phyloP scores from a whole-genome alignment of 768 basidiomycete species.

The Termitomyces bulborhizus region DNA sequence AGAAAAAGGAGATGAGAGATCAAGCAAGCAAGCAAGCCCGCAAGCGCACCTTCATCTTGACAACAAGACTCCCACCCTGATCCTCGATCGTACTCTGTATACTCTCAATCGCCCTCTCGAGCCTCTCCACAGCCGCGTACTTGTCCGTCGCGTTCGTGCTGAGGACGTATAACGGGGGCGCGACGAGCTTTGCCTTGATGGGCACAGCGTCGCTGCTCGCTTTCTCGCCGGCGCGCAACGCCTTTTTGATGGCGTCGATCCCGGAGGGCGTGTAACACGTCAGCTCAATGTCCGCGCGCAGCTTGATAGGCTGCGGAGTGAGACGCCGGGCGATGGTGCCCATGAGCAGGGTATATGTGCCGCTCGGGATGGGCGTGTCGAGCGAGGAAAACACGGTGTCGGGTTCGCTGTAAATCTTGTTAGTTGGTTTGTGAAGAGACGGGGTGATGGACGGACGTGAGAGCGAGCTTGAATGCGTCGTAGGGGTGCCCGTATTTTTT shows the following conservation, averaged over 20 bases:
- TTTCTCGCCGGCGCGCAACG: conserved; percentile 82
- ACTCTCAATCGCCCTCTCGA: conserved; percentile 89
- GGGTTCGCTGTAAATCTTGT: conserved; percentile 23
- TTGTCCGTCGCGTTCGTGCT: conserved; percentile 98
- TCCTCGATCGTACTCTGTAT: conserved; percentile 83
- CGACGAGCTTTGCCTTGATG: conserved; percentile 95
- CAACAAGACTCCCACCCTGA: conserved; percentile 77
- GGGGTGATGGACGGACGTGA: conserved; percentile 56
- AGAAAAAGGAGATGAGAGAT: no score
- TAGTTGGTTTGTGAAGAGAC: no score
- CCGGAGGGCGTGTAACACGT: conserved; percentile 95
- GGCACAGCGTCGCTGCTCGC: conserved; percentile 87
- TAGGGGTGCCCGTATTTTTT: conserved; percentile 92
- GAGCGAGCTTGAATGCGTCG: conserved; percentile 95
- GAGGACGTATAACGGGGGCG: conserved; percentile 93
- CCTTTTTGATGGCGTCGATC: conserved; percentile 94
- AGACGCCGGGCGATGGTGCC: conserved; percentile 89
- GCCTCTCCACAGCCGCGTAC: conserved; percentile 85
- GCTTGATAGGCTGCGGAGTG: conserved; percentile 97
- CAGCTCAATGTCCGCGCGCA: conserved; percentile 95
- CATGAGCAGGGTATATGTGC: conserved; percentile 59
- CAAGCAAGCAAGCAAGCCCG: neutral
- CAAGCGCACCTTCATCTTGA: conserved; percentile 88
- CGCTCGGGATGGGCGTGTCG: conserved; percentile 44
- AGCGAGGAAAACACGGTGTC: conserved; percentile 80